Evolutionary conservation across 2,329 filamentous ascomycete genomes (phyloP).

Genomic region (Ramularia endophylla): DNA sequence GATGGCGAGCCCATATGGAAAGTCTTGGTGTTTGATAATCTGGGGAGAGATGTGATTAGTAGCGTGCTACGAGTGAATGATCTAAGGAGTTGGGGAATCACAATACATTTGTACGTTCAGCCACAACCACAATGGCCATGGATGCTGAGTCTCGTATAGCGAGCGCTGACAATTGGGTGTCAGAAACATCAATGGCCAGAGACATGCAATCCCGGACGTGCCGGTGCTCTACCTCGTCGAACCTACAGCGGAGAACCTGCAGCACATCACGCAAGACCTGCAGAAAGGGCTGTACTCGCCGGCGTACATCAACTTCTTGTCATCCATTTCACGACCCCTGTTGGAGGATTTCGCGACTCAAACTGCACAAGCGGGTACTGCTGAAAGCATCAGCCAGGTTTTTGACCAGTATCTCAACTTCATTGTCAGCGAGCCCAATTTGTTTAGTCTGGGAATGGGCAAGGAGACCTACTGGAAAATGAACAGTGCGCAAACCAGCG

Average conservation of each 20-base stretch:
- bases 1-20: constrained; percentile 97
- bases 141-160: constrained; percentile 28
- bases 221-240: constrained; percentile 96
- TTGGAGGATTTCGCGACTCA: constrained; percentile 92
- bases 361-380: constrained; percentile 75
- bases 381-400: constrained; percentile 85
- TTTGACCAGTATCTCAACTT: constrained; percentile 98
- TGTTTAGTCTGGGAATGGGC: constrained; percentile 90
- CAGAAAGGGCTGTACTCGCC: constrained; percentile 84
- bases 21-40: constrained; percentile 88
- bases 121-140: constrained; percentile 7
- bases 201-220: constrained; percentile 92
- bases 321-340: constrained; percentile 80
- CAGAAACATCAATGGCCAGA: constrained; percentile 69
- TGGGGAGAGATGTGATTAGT: constrained; percentile 91
- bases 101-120: constrained; percentile 74
- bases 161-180: constrained; percentile 25
- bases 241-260: constrained; percentile 72
- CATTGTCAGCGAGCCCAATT: constrained; percentile 87
- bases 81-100: constrained; percentile 87
- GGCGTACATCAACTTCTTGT: constrained; percentile 95
- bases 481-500: constrained; percentile 85
- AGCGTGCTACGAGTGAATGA: constrained; percentile 93
- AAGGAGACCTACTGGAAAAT: constrained; percentile 95
- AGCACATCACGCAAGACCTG: constrained; percentile 78